These are phyloP conservation scores for Rhamnella rubrinervis DNA, from an alignment of 331 rosid species.

Conservation along the genomic window DNA sequence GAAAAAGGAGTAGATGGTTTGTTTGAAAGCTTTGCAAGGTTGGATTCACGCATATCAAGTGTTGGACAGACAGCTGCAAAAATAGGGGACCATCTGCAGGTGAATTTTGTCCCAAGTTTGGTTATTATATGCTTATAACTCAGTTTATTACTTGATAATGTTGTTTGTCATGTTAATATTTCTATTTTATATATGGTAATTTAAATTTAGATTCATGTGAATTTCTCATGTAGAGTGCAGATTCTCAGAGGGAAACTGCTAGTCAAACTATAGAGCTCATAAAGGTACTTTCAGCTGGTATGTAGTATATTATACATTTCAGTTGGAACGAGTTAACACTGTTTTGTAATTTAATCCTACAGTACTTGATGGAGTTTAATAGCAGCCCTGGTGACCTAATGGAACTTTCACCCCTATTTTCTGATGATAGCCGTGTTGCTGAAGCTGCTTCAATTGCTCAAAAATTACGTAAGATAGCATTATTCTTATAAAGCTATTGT, in stretches of 20 bases:
- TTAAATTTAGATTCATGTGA: constrained; percentile 30
- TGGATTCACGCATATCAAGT: constrained; percentile 98
- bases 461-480: constrained; percentile 74
- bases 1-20: constrained; percentile 99
- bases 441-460: constrained; percentile 99
- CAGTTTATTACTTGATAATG: constrained; percentile 8
- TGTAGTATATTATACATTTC: constrained; percentile 19
- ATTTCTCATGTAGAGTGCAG: constrained; percentile 81
- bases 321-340: constrained; percentile 27
- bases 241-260: constrained; percentile 97
- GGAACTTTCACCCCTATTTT: constrained; percentile 98
- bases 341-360: constrained; percentile 42
- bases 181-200: constrained; percentile 18
- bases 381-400: constrained; percentile 97
- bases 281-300: constrained; percentile 51
- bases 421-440: constrained; percentile 98
- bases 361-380: constrained; percentile 99
- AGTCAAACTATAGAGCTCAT: constrained; percentile 96
- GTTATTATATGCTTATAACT: constrained; percentile 18
- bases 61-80: constrained; percentile 99
- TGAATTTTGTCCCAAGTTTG: constrained; percentile 39
- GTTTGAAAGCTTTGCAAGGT: constrained; percentile 93
- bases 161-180: not conserved
- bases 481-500: not conserved
- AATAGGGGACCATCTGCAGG: constrained; percentile 99